phyloP scores from a whole-genome alignment of 345 rosid genomes.

The Citrus hindsii region DNA sequence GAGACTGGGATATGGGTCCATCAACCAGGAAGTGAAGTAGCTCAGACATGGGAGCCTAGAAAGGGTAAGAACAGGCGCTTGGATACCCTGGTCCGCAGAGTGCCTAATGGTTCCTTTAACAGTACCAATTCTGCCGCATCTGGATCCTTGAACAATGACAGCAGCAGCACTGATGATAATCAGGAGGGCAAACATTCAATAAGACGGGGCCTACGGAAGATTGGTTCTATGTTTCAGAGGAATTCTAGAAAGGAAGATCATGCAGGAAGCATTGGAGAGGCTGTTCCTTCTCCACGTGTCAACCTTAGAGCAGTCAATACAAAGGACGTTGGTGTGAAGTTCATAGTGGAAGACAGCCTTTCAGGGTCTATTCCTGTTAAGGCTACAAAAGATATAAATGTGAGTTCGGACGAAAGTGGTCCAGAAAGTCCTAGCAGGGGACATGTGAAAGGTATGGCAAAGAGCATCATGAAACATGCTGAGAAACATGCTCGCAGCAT shows the following conservation, averaged over 20 bases:
- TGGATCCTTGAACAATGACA: slow-evolving; percentile 36
- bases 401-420: slow-evolving; percentile 35
- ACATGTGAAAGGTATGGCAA: slow-evolving; percentile 56
- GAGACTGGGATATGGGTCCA: slow-evolving; percentile 86
- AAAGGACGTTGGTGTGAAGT: slow-evolving; percentile 43
- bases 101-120: slow-evolving; percentile 33
- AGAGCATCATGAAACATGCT: slow-evolving; percentile 60
- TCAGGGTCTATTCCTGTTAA: slow-evolving; percentile 32
- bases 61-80: slow-evolving; percentile 60
- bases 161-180: slow-evolving; percentile 48
- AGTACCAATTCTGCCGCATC: slow-evolving; percentile 28
- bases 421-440: slow-evolving; percentile 47
- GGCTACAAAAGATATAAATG: slow-evolving; percentile 27
- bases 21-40: slow-evolving; percentile 77
- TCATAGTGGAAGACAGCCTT: slow-evolving; percentile 45
- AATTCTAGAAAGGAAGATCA: slow-evolving; percentile 40
- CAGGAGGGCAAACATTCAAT: slow-evolving; percentile 33
- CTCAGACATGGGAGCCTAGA: slow-evolving; percentile 81
- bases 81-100: slow-evolving; percentile 39
- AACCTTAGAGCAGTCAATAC: slow-evolving; percentile 54
- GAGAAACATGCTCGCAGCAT: slow-evolving; percentile 51
- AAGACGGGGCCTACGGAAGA: slow-evolving; percentile 46
- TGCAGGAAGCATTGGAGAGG: slow-evolving; percentile 36
- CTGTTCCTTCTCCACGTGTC: slow-evolving; percentile 40
- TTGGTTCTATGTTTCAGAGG: slow-evolving; percentile 48